Base-by-base conservation (phyloP, 1,284 basidiomycete species). In the Volvariella volvacea region DNA sequence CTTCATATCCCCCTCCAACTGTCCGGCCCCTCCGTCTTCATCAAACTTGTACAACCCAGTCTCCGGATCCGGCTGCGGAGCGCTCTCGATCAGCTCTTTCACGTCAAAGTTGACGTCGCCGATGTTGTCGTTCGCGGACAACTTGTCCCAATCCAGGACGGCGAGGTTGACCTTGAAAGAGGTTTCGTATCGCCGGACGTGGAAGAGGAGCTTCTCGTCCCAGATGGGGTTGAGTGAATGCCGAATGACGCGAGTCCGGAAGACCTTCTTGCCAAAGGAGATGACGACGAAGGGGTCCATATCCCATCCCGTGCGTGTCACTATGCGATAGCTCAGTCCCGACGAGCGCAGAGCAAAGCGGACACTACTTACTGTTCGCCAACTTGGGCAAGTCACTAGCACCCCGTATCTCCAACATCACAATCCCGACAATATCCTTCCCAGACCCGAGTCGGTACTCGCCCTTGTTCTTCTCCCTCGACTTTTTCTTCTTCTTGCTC, bases 281-380 rank as follows among this genome's bases (percentile, higher is more conserved):
- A 94, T 80, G 52, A 99, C 92, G 12, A 92, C 88, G 57, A 97
- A 98, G 0, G 93, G 93, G 56, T 99, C 93, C 93, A 98, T 98
- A 59, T 98, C 94, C 78, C 84, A 93, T 0, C 88, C 88, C 0
- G 79, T 88, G 2, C 86, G 76, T 2, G 83, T 90, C 77, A 90
- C 87, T 88, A 49, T 2, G 3, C 21, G 14, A 40, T n/a, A 21
- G 16, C 15, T 40, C 20, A 40, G 8, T 38, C 36, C 30, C 12
- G 32, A 19, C 25, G n/a, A 19, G 30, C 34, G n/a, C 6, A 16
- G 19, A 15, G n/a, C 4, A 8, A 15, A 43, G 36, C 6, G 32
- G 43, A 25, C 44, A 44, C 30, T 10, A 76, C 87, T 53, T 45
- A 91, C 88, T 84, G 56, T 96, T 97, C 62, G 83, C 88, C 56